These are phyloP conservation scores for Parsonsia alboflavescens DNA, from an alignment of 257 asterid genomes.

Conservation along the genomic window DNA sequence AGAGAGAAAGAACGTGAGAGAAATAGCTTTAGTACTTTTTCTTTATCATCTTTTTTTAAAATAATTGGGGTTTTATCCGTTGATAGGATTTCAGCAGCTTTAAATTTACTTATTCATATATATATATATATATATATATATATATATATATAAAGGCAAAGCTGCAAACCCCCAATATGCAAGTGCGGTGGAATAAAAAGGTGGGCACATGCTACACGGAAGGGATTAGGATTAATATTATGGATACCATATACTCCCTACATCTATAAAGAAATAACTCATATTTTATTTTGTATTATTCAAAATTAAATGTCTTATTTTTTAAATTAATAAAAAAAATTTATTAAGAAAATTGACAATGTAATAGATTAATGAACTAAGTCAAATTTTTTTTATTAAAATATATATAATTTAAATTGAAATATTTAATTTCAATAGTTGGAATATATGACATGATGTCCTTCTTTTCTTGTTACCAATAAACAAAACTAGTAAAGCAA, in stretches of 20 bases:
- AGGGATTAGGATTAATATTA: neutral
- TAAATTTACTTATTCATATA: too few relatives aligned
- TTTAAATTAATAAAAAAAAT: too few relatives aligned
- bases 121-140: too few relatives aligned
- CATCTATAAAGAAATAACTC: too few relatives aligned
- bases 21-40: slow-evolving; percentile 21
- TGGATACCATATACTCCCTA: neutral
- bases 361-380: too few relatives aligned
- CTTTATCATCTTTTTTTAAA: slow-evolving; percentile 22
- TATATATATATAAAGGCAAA: slow-evolving; percentile 9
- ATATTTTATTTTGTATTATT: too few relatives aligned
- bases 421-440: too few relatives aligned
- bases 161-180: slow-evolving; percentile 1
- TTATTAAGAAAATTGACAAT: too few relatives aligned
- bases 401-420: too few relatives aligned
- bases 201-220: slow-evolving; percentile 20
- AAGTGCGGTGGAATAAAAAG: slow-evolving; percentile 19
- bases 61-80: slow-evolving; percentile 16
- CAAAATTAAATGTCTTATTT: too few relatives aligned
- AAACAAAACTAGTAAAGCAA: neutral
- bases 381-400: too few relatives aligned
- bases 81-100: neutral
- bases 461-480: neutral
- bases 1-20: slow-evolving; percentile 20
- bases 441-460: neutral